phyloP scores from a whole-genome alignment of 768 basidiomycete species.

The Holtermanniella nyarrowii region DNA sequence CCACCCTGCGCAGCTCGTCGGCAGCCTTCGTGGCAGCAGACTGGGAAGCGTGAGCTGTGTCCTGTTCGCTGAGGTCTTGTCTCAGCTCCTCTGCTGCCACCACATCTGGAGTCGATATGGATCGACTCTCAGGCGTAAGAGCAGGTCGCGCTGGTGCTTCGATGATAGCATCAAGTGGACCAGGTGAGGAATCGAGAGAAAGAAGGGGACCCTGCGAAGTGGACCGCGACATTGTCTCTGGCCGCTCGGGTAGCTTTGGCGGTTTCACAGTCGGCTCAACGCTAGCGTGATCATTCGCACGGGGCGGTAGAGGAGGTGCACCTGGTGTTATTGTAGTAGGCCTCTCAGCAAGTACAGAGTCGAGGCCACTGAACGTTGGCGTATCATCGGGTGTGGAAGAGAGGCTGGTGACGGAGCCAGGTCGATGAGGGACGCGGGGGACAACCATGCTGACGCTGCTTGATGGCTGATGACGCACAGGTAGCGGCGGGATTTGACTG shows the following conservation, averaged over 20 bases:
- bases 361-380: no score
- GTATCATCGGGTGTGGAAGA: slow-evolving; percentile 15
- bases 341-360: no score
- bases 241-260: no score
- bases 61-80: no score
- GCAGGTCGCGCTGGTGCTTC: neutral
- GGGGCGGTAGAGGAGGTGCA: no score
- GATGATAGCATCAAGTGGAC: neutral
- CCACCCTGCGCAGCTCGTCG: neutral
- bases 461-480: slow-evolving; percentile 24
- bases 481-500: slow-evolving; percentile 4
- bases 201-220: no score
- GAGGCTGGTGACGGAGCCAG: slow-evolving; percentile 32
- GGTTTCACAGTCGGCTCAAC: no score
- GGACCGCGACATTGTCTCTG: no score
- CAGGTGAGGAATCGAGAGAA: no score
- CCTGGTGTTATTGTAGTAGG: no score
- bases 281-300: no score
- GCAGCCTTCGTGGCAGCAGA: neutral
- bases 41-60: no score
- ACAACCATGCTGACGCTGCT: slow-evolving; percentile 31
- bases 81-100: neutral
- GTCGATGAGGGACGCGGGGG: slow-evolving; percentile 31
- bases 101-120: neutral
- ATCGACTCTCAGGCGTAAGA: neutral